phyloP scores from a whole-genome alignment of 306 rosid genomes.

The Pterocarpus santalinus region DNA sequence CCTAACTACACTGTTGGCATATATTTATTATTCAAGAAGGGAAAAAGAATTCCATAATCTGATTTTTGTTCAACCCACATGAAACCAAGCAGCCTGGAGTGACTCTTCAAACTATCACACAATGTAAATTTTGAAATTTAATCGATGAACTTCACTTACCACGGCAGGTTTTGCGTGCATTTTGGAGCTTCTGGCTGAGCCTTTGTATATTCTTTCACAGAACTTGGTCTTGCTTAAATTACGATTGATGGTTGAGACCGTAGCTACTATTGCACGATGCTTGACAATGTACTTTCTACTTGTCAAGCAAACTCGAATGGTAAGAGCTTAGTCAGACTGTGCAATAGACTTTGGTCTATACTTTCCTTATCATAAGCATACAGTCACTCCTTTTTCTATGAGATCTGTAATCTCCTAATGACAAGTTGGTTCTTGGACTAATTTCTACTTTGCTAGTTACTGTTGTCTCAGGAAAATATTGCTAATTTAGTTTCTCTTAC shows the following conservation, averaged over 20 bases:
- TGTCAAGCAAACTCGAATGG: constrained; percentile 69
- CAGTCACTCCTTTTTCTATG: constrained; percentile 20
- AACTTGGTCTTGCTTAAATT: constrained; percentile 81
- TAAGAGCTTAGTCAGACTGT: constrained; percentile 51
- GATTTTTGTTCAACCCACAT: not conserved
- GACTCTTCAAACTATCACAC: constrained; percentile 27
- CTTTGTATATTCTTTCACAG: constrained; percentile 90
- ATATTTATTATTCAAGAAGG: constrained; percentile 2
- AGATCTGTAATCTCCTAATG: constrained; percentile 13
- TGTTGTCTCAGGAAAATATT: not conserved
- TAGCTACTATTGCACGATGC: constrained; percentile 86
- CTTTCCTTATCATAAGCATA: constrained; percentile 24
- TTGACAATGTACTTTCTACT: constrained; percentile 78
- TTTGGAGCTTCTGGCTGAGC: constrained; percentile 95
- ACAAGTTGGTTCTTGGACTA: constrained; percentile 21
- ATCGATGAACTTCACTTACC: constrained; percentile 41
- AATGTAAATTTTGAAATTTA: constrained; percentile 13
- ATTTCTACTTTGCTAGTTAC: constrained; percentile 35
- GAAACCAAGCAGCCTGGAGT: constrained; percentile 28
- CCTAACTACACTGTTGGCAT: not conserved
- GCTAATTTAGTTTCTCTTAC: constrained; percentile 17
- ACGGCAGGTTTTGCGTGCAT: constrained; percentile 88
- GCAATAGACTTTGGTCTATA: constrained; percentile 34
- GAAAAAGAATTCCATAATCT: constrained; percentile 15
- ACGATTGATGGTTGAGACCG: constrained; percentile 82